Conservation (phyloP, 495 filamentous ascomycete genomes). For the Penicillium canescens region DNA sequence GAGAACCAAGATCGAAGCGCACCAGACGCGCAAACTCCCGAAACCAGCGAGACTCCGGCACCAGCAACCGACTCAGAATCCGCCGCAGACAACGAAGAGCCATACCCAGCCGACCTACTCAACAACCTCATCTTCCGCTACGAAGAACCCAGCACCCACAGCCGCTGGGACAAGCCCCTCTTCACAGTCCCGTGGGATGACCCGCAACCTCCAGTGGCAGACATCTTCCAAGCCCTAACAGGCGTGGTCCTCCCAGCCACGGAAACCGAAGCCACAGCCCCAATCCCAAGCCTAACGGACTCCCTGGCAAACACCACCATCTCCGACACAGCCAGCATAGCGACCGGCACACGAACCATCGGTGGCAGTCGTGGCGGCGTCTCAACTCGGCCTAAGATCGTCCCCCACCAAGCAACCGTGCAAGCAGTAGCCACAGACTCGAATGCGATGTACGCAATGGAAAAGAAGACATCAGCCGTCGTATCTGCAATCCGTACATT, state of each 20-base stretch:
- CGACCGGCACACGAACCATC: conserved; percentile 15
- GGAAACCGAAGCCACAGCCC: conserved; percentile 5
- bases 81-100: conserved; percentile 44
- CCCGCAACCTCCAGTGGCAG: conserved; percentile 59
- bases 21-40: neutral
- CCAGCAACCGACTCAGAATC: neutral
- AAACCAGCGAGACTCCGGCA: neutral
- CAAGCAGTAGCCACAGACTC: conserved; percentile 64
- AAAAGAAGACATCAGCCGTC: conserved; percentile 81
- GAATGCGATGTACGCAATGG: conserved; percentile 82
- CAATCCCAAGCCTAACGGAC: conserved; percentile 24
- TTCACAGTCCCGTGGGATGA: conserved; percentile 89
- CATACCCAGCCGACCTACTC: conserved; percentile 69
- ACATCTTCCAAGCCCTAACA: conserved; percentile 78
- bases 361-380: conserved; percentile 16
- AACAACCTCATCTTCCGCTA: conserved; percentile 94
- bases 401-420: conserved; percentile 81
- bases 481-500: conserved; percentile 72
- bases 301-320: conserved; percentile 27
- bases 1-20: neutral
- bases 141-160: conserved; percentile 95
- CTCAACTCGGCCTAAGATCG: conserved; percentile 44
- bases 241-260: conserved; percentile 37
- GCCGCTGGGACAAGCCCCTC: conserved; percentile 89
- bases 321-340: conserved; percentile 35